Conservation (phyloP, 768 basidiomycete species). For the Leccinellum albellum region DNA sequence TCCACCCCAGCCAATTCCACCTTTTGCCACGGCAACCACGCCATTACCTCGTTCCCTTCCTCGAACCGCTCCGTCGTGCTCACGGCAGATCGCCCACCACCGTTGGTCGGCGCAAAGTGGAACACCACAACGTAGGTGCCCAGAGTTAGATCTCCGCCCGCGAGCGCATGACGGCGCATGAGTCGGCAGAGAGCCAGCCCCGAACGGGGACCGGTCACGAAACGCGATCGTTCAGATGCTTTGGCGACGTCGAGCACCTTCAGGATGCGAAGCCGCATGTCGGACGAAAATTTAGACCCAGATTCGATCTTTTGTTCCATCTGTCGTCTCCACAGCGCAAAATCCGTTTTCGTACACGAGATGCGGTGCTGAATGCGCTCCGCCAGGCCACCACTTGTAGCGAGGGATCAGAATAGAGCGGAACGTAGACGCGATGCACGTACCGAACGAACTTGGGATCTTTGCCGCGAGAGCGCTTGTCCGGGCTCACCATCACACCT, state of each 20-base stretch:
- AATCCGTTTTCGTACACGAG: slow-evolving; percentile 41
- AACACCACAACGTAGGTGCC: slow-evolving; percentile 36
- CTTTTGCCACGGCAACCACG: slow-evolving; percentile 53
- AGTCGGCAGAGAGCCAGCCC: slow-evolving; percentile 45
- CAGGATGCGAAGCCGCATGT: slow-evolving; percentile 44
- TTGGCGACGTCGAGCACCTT: slow-evolving; percentile 38
- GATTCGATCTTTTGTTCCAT: slow-evolving; percentile 36
- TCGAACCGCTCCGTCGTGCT: slow-evolving; percentile 38
- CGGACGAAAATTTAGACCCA: slow-evolving; percentile 30
- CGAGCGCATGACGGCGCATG: slow-evolving; percentile 16
- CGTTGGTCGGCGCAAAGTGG: slow-evolving; percentile 31
- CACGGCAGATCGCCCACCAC: slow-evolving; percentile 21
- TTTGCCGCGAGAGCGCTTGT: slow-evolving; percentile 45
- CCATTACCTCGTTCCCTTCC: slow-evolving; percentile 38
- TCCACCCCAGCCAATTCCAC: slow-evolving; percentile 24
- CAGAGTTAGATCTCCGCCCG: slow-evolving; percentile 15
- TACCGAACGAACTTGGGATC: slow-evolving; percentile 48
- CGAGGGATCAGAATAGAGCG: neutral
- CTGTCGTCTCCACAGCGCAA: slow-evolving; percentile 52
- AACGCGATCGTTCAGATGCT: slow-evolving; percentile 27
- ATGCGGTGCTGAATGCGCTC: slow-evolving; percentile 44
- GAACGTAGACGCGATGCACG: slow-evolving; percentile 11
- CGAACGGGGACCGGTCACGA: slow-evolving; percentile 26
- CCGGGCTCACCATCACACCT: slow-evolving; percentile 58
- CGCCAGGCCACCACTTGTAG: slow-evolving; percentile 54